A percentile compares a stretch with the other conserved stretches of the same genome.
Evolutionary conservation across 2,329 filamentous ascomycete species (phyloP).

Genomic region (Teratosphaeria epicoccoides): DNA sequence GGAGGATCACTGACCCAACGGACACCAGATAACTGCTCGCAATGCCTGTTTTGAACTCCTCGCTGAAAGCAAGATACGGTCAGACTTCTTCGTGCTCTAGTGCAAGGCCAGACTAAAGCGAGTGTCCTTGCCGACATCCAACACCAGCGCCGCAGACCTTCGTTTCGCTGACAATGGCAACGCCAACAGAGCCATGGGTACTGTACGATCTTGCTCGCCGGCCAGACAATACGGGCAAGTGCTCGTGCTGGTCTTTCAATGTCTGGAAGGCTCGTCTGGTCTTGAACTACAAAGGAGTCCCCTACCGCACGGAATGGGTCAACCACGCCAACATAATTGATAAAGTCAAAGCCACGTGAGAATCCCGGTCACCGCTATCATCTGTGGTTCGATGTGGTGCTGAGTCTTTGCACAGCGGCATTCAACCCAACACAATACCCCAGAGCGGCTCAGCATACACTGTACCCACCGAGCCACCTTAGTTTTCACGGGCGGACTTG

Average conservation of each 20-base stretch:
- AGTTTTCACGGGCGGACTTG: slow-evolving; percentile 8
- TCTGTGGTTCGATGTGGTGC: not conserved
- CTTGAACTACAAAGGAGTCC: slow-evolving; percentile 39
- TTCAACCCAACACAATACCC: not conserved
- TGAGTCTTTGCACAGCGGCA: not conserved
- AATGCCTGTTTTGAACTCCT: too few relatives aligned
- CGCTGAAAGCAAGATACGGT: too few relatives aligned
- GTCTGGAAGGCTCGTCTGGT: slow-evolving; percentile 56
- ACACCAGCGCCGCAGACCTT: too few relatives aligned
- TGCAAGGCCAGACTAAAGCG: too few relatives aligned
- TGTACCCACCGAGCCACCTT: slow-evolving; percentile 11
- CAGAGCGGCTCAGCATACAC: slow-evolving; percentile 8
- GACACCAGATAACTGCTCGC: too few relatives aligned
- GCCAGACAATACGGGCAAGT: slow-evolving; percentile 20
- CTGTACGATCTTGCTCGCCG: slow-evolving; percentile 54
- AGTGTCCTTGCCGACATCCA: too few relatives aligned
- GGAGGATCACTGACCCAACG: too few relatives aligned
- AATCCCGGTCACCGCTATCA: not conserved
- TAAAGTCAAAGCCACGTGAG: not conserved
- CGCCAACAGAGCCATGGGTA: slow-evolving; percentile 29
- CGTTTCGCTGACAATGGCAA: too few relatives aligned
- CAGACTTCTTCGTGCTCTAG: too few relatives aligned
- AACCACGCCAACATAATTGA: slow-evolving; percentile 10
- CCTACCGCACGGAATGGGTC: slow-evolving; percentile 44
- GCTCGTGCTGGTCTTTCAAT: slow-evolving; percentile 52